phyloP scores from a whole-genome alignment of 169 alveolate species.

The Eimeria praecox region DNA sequence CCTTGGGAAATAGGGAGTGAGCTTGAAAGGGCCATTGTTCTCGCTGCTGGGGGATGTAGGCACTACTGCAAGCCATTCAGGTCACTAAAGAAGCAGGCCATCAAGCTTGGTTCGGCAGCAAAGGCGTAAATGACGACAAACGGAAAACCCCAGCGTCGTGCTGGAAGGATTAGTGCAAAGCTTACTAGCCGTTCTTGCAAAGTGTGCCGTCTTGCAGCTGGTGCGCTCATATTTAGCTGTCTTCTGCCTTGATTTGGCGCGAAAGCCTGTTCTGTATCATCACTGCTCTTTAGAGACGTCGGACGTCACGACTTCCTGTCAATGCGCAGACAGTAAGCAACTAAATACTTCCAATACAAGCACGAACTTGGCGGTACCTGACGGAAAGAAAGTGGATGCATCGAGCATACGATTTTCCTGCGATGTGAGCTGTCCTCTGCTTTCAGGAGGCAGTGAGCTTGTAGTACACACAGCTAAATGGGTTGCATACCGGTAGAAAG shows the following conservation, averaged over 20 bases:
- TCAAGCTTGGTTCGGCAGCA: neutral
- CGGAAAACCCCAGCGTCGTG: neutral
- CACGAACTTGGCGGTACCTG: neutral
- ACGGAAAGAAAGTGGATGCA: neutral
- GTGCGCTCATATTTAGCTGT: neutral
- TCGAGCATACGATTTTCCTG: neutral
- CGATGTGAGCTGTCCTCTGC: neutral
- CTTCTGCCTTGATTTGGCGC: neutral
- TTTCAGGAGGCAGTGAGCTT: constrained; percentile 17
- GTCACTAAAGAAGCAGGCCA: neutral
- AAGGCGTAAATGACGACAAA: neutral
- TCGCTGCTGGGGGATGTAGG: neutral
- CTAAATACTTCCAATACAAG: neutral
- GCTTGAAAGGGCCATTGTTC: neutral
- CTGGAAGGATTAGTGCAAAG: neutral
- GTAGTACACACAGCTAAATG: neutral
- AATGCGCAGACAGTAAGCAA: constrained; percentile 17
- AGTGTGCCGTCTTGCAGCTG: neutral
- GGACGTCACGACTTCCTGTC: neutral
- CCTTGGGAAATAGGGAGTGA: neutral
- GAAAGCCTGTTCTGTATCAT: neutral
- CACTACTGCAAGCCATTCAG: neutral
- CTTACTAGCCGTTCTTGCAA: neutral
- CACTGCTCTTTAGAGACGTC: neutral
- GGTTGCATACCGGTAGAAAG: neutral